Evolutionary conservation across 768 basidiomycete species (phyloP), one percentile per base, ranked within the genome.

Genomic region (Russula sp.): DNA sequence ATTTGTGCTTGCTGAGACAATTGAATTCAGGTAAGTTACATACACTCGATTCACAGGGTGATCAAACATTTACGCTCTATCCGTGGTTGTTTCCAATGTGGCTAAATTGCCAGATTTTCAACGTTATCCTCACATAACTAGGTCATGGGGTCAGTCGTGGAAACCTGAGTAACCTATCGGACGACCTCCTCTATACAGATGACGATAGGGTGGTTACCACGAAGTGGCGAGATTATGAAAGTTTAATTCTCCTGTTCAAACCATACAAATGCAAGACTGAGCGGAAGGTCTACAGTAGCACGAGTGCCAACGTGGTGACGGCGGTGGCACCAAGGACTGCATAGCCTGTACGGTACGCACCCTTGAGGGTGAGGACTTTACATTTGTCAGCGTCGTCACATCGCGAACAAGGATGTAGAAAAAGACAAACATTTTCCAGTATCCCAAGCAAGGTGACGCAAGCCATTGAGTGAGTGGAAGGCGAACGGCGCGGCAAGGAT

Each of bases 381-480:
- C 49, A 51, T 11, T 49, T 8, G 63, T 62, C 26, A 36, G 40
- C 14, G 40, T 36, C 38, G 20, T 24, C 51, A 57, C n/a, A 57
- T 58, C 22, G 14, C 20, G 28, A 20, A n/a, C 5, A 57, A 18
- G 54, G 2, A 24, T 14, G 7, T 59, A 53, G 28, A 58, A 65
- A 30, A 63, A 10, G 32, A 85, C 94, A 69, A 71, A 98, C 96
- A 88, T 80, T 88, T 89, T 63, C 87, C 86, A 73, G 83, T 76
- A 77, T 98, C 96, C 96, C 96, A 98, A 38, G 76, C 75, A 71
- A 98, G 77, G 80, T 98, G 96, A 48, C 96, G 84, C 65, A 98
- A 66, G 4, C 96, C 96, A 76, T 98, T 98, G 75, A 86, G 80
- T 9, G 84, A 83, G 78, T 98, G 96, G 84, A 88, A 98, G 18